Percentiles rank a stretch among this genome's conserved stretches.
Conservation (phyloP, 305 asterid species). For the Fraxinus albicans region DNA sequence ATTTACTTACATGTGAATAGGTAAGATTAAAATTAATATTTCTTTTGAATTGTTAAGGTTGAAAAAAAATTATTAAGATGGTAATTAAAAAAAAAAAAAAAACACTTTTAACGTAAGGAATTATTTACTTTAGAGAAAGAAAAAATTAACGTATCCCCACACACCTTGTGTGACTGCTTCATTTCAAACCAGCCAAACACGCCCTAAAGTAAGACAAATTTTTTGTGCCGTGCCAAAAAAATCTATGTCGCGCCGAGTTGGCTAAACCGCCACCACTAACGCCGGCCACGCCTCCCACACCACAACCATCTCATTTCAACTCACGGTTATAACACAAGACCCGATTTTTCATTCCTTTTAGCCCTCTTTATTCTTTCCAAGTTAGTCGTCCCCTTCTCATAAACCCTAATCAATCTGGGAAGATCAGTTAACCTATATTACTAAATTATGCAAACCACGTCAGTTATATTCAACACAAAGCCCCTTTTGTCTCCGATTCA, state of each 20-base stretch:
- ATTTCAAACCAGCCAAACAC: neutral
- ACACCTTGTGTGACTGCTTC: neutral
- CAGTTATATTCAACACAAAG: conserved; percentile 54
- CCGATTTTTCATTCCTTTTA: conserved; percentile 18
- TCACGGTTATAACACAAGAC: conserved; percentile 1
- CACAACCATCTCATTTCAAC: conserved; percentile 9
- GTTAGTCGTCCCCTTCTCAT: neutral
- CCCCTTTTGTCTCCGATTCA: conserved; percentile 61
- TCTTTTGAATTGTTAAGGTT: neutral
- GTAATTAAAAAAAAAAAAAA: too few species aligned
- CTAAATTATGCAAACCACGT: conserved; percentile 65
- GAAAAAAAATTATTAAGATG: too few species aligned
- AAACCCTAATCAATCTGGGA: conserved; percentile 31
- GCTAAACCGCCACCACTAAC: conserved; percentile 59
- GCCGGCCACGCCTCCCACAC: conserved; percentile 40
- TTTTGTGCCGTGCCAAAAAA: conserved; percentile 17
- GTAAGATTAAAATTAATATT: neutral
- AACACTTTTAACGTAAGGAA: neutral
- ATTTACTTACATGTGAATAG: neutral
- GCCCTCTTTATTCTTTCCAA: neutral
- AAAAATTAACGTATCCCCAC: neutral
- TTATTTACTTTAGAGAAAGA: neutral
- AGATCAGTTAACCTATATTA: conserved; percentile 8
- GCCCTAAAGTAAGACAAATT: neutral
- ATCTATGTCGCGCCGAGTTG: conserved; percentile 50